Percentiles rank a stretch among this genome's conserved stretches.
Evolutionary conservation across 2,329 filamentous ascomycete genomes (phyloP).

Genomic region (Tricladium varicosporioides): DNA sequence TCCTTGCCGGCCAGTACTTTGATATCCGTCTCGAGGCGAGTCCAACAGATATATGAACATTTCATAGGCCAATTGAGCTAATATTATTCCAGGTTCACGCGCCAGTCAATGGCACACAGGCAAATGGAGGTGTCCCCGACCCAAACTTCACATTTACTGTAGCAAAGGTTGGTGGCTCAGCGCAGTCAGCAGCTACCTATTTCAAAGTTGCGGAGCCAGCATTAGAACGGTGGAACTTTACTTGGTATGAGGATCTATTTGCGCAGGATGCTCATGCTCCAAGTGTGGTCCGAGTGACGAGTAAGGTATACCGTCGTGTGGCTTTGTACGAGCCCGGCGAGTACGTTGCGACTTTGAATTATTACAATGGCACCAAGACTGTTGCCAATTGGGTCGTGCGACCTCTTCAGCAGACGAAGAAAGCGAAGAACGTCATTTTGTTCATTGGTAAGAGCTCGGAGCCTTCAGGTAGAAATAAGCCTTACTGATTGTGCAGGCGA

Average conservation of each 20-base stretch:
- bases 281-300: conserved; percentile 74
- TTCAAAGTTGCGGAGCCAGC: conserved; percentile 69
- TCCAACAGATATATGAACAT: conserved; percentile 6
- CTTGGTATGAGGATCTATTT: conserved; percentile 84
- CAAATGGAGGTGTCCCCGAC: conserved; percentile 65
- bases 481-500: conserved; percentile 36
- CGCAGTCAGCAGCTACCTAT: conserved; percentile 59
- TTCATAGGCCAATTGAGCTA: too few species aligned
- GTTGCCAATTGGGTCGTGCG: conserved; percentile 76
- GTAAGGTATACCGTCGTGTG: conserved; percentile 75
- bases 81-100: conserved; percentile 56
- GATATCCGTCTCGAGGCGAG: conserved; percentile 70
- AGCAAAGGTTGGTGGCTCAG: conserved; percentile 56
- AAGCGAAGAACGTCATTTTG: conserved; percentile 80
- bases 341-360: conserved; percentile 73
- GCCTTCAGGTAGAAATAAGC: not conserved
- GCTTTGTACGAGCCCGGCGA: conserved; percentile 76
- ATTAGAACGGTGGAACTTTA: conserved; percentile 78
- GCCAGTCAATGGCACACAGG: conserved; percentile 78
- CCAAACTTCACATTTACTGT: conserved; percentile 75
- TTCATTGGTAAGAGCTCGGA: conserved; percentile 61
- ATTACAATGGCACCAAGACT: conserved; percentile 71
- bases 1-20: conserved; percentile 80
- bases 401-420: conserved; percentile 65
- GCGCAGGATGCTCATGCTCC: conserved; percentile 68